Evolutionary conservation across 164 flowering plant species (phyloP).

Genomic region (Saururus chinensis): DNA sequence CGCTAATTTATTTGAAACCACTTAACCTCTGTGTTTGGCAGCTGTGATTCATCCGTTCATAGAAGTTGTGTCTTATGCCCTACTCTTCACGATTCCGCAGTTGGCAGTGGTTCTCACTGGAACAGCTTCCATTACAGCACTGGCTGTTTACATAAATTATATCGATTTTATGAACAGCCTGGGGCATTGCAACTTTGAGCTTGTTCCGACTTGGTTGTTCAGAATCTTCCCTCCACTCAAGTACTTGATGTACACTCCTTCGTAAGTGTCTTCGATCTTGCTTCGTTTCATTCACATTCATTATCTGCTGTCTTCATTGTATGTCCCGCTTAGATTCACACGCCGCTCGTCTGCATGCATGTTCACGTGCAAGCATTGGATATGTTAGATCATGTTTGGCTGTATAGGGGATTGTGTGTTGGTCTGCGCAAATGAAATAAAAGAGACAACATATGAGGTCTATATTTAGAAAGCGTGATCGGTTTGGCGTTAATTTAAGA

Average conservation of each 20-base stretch:
- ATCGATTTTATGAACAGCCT: slow-evolving; percentile 50
- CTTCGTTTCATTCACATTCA: no score
- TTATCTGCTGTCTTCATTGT: no score
- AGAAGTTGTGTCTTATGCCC: slow-evolving; percentile 26
- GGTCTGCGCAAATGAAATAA: no score
- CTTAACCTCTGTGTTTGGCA: slow-evolving; percentile 17
- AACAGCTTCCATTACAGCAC: slow-evolving; percentile 14
- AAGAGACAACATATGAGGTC: no score
- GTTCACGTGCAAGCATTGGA: not conserved
- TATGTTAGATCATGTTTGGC: no score
- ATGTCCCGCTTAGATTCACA: no score
- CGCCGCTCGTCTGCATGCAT: not conserved
- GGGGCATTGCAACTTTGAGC: slow-evolving; percentile 61
- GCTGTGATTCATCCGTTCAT: slow-evolving; percentile 58
- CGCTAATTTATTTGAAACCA: not conserved
- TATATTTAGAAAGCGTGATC: no score
- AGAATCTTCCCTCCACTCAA: slow-evolving; percentile 35
- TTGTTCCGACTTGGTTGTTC: slow-evolving; percentile 31
- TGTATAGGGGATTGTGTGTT: no score
- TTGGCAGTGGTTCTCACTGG: slow-evolving; percentile 5
- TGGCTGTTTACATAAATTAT: slow-evolving; percentile 23
- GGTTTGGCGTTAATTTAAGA: not conserved
- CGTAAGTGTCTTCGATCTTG: slow-evolving; percentile 46
- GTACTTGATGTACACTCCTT: slow-evolving; percentile 54
- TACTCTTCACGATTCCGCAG: slow-evolving; percentile 29